Conservation (phyloP, 352 stramenopile species). For the Globisporangium apiculatum region DNA sequence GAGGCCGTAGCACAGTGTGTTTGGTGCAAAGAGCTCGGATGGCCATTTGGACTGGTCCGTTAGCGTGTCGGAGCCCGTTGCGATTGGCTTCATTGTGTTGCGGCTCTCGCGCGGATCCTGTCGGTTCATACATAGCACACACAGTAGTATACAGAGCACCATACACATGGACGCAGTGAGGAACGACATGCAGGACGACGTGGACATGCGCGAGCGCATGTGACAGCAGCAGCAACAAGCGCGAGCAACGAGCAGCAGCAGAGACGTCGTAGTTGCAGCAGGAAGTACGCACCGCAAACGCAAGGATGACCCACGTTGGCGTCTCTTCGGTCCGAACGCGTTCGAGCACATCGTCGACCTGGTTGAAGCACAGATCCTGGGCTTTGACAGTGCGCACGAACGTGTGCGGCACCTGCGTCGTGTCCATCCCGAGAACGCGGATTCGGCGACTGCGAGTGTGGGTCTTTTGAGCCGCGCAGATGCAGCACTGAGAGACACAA, state of each 20-base stretch:
- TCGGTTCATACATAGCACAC: neutral
- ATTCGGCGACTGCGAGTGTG: no score
- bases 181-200: neutral
- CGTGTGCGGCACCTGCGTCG: conserved; percentile 60
- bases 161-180: neutral
- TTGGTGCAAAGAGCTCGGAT: conserved; percentile 68
- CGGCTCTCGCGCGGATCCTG: conserved; percentile 71
- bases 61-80: conserved; percentile 53
- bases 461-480: no score
- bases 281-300: conserved; percentile 50
- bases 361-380: conserved; percentile 68
- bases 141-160: neutral
- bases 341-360: conserved; percentile 65
- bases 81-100: conserved; percentile 76
- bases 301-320: conserved; percentile 68
- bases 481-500: no score
- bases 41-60: conserved; percentile 72
- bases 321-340: conserved; percentile 57
- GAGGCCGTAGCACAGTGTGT: conserved; percentile 75
- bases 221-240: neutral
- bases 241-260: neutral
- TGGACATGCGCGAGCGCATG: neutral
- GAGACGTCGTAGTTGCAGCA: no score
- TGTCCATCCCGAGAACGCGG: conserved; percentile 15
- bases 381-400: conserved; percentile 82